Evolutionary conservation across 179 eudicot species (phyloP).

Genomic region (Beta lomatogona): DNA sequence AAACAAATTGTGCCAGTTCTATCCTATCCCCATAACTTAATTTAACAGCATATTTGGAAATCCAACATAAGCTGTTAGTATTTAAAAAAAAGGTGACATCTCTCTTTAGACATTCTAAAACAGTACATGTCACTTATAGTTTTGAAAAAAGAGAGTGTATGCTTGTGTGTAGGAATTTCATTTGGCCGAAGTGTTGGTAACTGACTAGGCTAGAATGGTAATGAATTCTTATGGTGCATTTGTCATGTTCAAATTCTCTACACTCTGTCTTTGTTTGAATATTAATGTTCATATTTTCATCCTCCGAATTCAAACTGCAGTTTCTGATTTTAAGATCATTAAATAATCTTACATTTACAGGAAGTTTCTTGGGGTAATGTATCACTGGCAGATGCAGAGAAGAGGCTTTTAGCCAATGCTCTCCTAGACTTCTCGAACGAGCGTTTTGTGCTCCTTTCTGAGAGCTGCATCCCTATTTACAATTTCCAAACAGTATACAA

Average conservation of each 20-base stretch:
- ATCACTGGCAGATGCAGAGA: constrained; percentile 71
- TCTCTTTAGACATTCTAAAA: too few relatives aligned
- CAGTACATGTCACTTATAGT: too few relatives aligned
- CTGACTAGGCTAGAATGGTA: neutral
- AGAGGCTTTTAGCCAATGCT: constrained; percentile 79
- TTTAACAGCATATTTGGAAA: too few relatives aligned
- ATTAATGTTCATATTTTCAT: neutral
- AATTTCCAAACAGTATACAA: constrained; percentile 62
- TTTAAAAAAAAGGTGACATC: too few relatives aligned
- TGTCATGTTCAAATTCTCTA: neutral
- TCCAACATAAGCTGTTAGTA: too few relatives aligned
- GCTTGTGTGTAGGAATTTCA: too few relatives aligned
- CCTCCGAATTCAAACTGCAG: neutral
- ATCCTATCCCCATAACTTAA: too few relatives aligned
- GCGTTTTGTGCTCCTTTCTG: constrained; percentile 80
- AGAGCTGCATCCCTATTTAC: constrained; percentile 83
- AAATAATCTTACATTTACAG: constrained; percentile 33
- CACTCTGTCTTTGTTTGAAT: neutral
- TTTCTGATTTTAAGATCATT: neutral
- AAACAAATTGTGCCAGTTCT: too few relatives aligned
- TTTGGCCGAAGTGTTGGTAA: neutral
- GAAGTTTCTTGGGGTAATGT: constrained; percentile 69
- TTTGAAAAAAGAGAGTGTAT: too few relatives aligned
- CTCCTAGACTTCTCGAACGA: constrained; percentile 82
- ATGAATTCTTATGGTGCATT: neutral